Evolutionary conservation across 169 alveolate species (phyloP).

Genomic region (Sarcocystis neurona): DNA sequence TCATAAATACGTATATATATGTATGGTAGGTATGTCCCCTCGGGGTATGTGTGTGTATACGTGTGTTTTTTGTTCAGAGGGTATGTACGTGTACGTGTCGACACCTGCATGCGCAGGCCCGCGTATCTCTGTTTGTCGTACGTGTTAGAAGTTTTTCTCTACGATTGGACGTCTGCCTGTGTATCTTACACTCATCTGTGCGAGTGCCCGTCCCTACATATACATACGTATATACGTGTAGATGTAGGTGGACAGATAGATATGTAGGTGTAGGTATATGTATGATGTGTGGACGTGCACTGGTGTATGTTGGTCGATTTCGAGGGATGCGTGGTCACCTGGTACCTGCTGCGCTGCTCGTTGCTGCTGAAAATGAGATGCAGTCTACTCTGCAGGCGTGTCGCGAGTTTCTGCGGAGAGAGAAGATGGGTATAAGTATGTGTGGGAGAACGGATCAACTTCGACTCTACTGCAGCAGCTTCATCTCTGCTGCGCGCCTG

Average conservation of each 20-base stretch:
- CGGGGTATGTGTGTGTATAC: too few relatives aligned
- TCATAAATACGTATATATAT: too few relatives aligned
- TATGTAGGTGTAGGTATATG: neutral
- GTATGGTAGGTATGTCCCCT: neutral
- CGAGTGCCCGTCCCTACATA: neutral
- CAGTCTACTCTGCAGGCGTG: neutral
- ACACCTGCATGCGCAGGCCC: neutral
- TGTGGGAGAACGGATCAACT: conserved; percentile 90
- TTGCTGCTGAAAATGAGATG: neutral
- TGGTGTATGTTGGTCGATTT: neutral
- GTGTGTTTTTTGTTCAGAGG: neutral
- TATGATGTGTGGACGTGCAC: neutral
- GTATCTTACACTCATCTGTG: neutral
- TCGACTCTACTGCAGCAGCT: conserved; percentile 93
- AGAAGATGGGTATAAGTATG: conserved; percentile 87
- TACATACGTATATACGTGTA: neutral
- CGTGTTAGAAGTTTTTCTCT: neutral
- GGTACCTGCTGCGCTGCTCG: neutral
- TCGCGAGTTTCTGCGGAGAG: neutral
- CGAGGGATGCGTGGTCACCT: neutral
- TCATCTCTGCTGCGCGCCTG: conserved; percentile 76
- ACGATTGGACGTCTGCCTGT: neutral
- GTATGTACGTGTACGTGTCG: neutral
- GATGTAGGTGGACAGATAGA: neutral
- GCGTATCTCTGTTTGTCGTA: neutral